These are phyloP conservation scores for Pseudofabraea citricarpa DNA, from an alignment of 2,329 filamentous ascomycete genomes.

Conservation along the genomic window DNA sequence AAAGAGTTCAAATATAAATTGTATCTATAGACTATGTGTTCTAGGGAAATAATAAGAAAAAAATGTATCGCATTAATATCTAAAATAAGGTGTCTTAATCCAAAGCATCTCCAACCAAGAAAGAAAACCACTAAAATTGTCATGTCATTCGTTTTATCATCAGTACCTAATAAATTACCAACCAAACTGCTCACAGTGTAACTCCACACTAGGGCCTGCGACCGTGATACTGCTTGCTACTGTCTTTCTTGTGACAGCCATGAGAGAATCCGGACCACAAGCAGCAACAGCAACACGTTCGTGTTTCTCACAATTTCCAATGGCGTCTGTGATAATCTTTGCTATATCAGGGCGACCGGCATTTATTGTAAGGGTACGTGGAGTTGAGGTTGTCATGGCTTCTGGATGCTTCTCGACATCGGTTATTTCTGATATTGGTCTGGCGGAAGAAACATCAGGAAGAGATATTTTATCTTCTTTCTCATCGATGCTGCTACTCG, in stretches of 20 bases:
- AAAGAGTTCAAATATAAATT: too few species aligned
- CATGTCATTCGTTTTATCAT: too few species aligned
- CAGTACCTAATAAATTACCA: too few species aligned
- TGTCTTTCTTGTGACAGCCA: constrained; percentile 38
- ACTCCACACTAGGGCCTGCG: constrained; percentile 42
- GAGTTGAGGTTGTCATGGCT: not conserved
- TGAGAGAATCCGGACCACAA: constrained; percentile 42
- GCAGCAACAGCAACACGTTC: constrained; percentile 41
- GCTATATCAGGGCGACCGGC: constrained; percentile 37
- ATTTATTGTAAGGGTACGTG: constrained; percentile 7
- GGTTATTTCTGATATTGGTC: too few species aligned
- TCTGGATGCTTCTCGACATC: constrained; percentile 5
- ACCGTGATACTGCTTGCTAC: constrained; percentile 38
- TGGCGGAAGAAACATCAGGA: not conserved
- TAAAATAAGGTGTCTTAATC: too few species aligned
- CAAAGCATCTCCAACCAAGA: too few species aligned
- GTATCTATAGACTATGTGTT: too few species aligned
- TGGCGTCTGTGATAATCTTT: constrained; percentile 32
- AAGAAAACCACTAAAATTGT: too few species aligned
- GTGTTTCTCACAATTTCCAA: constrained; percentile 27
- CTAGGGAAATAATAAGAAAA: too few species aligned
- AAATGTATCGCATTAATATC: too few species aligned
- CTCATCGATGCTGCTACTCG: not conserved
- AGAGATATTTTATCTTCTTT: not conserved
- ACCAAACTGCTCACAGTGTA: constrained; percentile 39